phyloP scores from a whole-genome alignment of 1,139 yeast species.

The Candida pseudoviswanathii region DNA sequence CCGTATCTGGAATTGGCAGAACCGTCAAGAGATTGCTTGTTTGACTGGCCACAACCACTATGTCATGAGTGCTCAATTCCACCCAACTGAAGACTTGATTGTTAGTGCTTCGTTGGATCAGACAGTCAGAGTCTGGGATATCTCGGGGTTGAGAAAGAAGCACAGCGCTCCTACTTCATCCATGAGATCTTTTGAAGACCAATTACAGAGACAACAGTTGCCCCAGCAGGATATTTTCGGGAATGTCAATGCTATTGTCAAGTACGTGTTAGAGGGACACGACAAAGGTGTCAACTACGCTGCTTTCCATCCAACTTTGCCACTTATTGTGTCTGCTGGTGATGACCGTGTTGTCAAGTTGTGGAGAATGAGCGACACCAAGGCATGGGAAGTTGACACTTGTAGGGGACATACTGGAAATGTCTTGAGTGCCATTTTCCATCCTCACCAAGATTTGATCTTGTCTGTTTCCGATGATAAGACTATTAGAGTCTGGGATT shows the following conservation, averaged over 20 bases:
- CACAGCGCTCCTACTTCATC: conserved; percentile 80
- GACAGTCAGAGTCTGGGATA: conserved; percentile 99
- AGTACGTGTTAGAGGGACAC: conserved; percentile 96
- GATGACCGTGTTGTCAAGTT: conserved; percentile 94
- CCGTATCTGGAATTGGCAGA: conserved; percentile 99
- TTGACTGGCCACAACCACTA: conserved; percentile 98
- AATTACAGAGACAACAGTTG: conserved; percentile 68
- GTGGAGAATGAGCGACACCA: conserved; percentile 98
- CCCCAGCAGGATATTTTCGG: conserved; percentile 94
- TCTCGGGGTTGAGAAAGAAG: conserved; percentile 90
- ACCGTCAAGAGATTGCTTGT: conserved; percentile 95
- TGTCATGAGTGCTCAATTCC: conserved; percentile 98
- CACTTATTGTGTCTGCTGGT: conserved; percentile 93
- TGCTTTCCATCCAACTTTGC: conserved; percentile 94
- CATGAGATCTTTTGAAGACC: conserved; percentile 71
- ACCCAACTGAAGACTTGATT: conserved; percentile 90
- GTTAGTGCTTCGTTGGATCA: conserved; percentile 97
- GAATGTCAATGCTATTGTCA: conserved; percentile 89
- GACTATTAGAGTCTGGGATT: conserved; percentile 97
- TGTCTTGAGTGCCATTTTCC: conserved; percentile 87
- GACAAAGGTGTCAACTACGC: conserved; percentile 99
- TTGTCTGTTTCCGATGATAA: conserved; percentile 95
- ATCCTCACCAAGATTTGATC: conserved; percentile 90
- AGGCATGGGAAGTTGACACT: conserved; percentile 99
- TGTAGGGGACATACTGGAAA: conserved; percentile 97